A percentile compares a stretch with the other conserved stretches of the same genome.
Evolutionary conservation across 1,139 yeast genomes (phyloP).

Genomic region (Hemisphaericaspora xylanilytica): DNA sequence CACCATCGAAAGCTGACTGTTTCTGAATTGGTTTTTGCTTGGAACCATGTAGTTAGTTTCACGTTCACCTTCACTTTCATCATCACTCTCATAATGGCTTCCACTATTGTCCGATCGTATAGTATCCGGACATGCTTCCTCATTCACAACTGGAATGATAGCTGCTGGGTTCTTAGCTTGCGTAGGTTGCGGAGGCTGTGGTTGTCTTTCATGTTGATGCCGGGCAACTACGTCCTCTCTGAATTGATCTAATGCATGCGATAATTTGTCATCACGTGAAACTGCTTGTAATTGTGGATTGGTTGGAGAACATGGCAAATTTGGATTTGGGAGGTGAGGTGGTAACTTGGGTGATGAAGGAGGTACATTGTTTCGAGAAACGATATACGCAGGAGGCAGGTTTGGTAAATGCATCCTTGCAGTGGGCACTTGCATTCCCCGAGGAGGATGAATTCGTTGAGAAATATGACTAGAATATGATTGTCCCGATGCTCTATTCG

Average conservation of each 20-base stretch:
- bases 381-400: slow-evolving; percentile 1
- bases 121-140: not conserved
- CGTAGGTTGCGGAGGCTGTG: not conserved
- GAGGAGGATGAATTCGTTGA: not conserved
- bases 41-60: not conserved
- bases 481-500: not conserved
- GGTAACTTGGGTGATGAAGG: slow-evolving; percentile 2
- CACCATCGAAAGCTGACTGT: slow-evolving; percentile 41
- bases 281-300: slow-evolving; percentile 4
- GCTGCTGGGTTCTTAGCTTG: not conserved
- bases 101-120: not conserved
- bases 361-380: not conserved
- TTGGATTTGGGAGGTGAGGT: not conserved
- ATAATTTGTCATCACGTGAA: slow-evolving; percentile 20
- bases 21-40: not conserved
- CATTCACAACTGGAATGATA: too few relatives aligned
- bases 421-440: not conserved
- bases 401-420: not conserved
- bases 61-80: not conserved
- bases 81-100: not conserved
- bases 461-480: not conserved
- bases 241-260: slow-evolving; percentile 31
- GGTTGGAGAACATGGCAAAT: slow-evolving; percentile 4
- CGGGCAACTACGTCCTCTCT: slow-evolving; percentile 26
- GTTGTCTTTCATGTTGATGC: slow-evolving; percentile 13